Conservation (phyloP, 2,329 filamentous ascomycete genomes). For the Trichoderma cornu-damae region DNA sequence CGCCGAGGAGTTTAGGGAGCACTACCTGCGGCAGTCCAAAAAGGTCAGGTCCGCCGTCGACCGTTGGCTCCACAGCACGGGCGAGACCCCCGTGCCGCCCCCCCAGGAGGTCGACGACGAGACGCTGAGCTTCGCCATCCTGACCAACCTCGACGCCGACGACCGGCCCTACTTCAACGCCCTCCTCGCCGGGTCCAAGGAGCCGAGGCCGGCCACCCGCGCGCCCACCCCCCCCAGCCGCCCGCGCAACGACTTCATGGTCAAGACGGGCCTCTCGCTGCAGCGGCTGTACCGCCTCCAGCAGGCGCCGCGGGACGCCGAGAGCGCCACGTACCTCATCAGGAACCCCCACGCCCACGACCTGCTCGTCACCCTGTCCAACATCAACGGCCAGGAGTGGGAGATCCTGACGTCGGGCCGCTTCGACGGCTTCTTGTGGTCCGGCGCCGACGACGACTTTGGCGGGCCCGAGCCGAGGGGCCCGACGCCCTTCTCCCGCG, state of each 20-base stretch:
- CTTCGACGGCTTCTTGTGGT: conserved; percentile 94
- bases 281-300: conserved; percentile 78
- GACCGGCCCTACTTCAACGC: conserved; percentile 79
- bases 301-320: conserved; percentile 72
- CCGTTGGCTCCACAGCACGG: conserved; percentile 79
- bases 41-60: conserved; percentile 91
- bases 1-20: conserved; percentile 85
- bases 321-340: conserved; percentile 79
- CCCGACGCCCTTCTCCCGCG: conserved; percentile 49
- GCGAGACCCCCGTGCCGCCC: conserved; percentile 65
- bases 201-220: conserved; percentile 52
- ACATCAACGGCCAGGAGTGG: conserved; percentile 91
- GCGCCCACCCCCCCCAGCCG: conserved; percentile 65
- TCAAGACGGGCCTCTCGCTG: conserved; percentile 70
- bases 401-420: conserved; percentile 90
- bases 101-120: conserved; percentile 92
- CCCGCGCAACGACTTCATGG: conserved; percentile 65
- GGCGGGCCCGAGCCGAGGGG: conserved; percentile 47
- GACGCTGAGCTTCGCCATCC: conserved; percentile 85
- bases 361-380: conserved; percentile 77
- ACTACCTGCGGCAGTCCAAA: conserved; percentile 86
- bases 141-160: conserved; percentile 74
- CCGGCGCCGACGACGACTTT: conserved; percentile 66
- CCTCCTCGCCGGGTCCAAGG: conserved; percentile 58
- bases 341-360: conserved; percentile 79